These are phyloP conservation scores for Phytophthora tentaculata DNA, from an alignment of 352 stramenopile species.

Conservation along the genomic window DNA sequence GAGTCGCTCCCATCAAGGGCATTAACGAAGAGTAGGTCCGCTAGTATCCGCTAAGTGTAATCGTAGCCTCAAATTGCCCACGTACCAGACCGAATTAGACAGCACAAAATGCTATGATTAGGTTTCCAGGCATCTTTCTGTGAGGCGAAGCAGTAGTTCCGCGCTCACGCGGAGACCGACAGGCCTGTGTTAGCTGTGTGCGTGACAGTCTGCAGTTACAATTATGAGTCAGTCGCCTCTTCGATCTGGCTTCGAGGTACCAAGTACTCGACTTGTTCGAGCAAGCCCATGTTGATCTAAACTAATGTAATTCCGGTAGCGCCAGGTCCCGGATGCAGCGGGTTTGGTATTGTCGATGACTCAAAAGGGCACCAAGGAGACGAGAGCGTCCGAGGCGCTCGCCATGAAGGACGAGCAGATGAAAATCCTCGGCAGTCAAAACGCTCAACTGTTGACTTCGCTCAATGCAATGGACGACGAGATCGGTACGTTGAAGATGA, in stretches of 20 bases:
- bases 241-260: constrained; percentile 26
- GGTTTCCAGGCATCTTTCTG: not conserved
- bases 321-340: constrained; percentile 30
- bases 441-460: constrained; percentile 84
- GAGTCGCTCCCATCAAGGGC: not conserved
- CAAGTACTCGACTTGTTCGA: constrained; percentile 3
- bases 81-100: constrained; percentile 14
- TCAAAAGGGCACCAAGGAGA: constrained; percentile 86
- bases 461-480: constrained; percentile 90
- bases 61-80: not conserved
- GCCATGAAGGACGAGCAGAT: constrained; percentile 97
- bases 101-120: constrained; percentile 27
- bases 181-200: not conserved
- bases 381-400: constrained; percentile 90
- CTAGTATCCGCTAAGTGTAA: not conserved
- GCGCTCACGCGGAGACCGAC: not conserved
- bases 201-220: not conserved
- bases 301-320: constrained; percentile 11
- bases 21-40: not conserved
- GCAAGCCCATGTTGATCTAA: not conserved
- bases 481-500: constrained; percentile 63
- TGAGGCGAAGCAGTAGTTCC: not conserved
- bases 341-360: constrained; percentile 50
- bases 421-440: constrained; percentile 94
- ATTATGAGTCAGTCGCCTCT: constrained; percentile 36